phyloP scores from a whole-genome alignment of 495 filamentous ascomycete species.

The Penicillium chermesinum region DNA sequence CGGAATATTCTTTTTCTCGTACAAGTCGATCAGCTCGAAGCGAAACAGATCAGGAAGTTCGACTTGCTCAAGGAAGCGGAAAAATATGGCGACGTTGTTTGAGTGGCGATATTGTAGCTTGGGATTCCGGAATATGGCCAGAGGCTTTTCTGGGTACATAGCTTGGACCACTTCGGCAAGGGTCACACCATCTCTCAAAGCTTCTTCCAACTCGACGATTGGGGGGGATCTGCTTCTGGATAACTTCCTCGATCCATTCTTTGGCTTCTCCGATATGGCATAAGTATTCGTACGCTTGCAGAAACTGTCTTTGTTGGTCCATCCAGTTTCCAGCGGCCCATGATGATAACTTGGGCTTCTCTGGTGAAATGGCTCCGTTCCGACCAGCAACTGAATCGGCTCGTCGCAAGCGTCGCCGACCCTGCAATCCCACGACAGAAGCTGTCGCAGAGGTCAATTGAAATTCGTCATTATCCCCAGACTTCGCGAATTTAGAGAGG shows the following conservation, averaged over 20 bases:
- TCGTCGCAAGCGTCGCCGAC: conserved; percentile 75
- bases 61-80: conserved; percentile 87
- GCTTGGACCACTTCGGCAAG: conserved; percentile 94
- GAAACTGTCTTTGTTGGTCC: conserved; percentile 94
- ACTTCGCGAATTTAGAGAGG: conserved; percentile 77
- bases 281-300: conserved; percentile 97
- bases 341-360: conserved; percentile 50
- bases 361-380: conserved; percentile 37
- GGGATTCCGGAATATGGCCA: conserved; percentile 77
- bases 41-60: conserved; percentile 96
- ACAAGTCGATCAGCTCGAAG: conserved; percentile 96
- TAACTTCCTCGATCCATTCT: conserved; percentile 97
- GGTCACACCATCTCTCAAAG: conserved; percentile 86
- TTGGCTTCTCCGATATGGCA: conserved; percentile 99
- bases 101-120: conserved; percentile 93
- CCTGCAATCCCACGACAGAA: conserved; percentile 82
- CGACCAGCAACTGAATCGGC: conserved; percentile 53
- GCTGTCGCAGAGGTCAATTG: conserved; percentile 65
- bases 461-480: conserved; percentile 70
- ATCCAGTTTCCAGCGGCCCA: conserved; percentile 95
- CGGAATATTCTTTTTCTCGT: conserved; percentile 99
- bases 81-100: conserved; percentile 94
- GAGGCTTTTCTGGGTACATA: conserved; percentile 66
- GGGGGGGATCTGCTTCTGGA: conserved; percentile 83
- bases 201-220: conserved; percentile 95